Base-by-base conservation (phyloP, 2,329 filamentous ascomycete species). In the Camillea tinctor region DNA sequence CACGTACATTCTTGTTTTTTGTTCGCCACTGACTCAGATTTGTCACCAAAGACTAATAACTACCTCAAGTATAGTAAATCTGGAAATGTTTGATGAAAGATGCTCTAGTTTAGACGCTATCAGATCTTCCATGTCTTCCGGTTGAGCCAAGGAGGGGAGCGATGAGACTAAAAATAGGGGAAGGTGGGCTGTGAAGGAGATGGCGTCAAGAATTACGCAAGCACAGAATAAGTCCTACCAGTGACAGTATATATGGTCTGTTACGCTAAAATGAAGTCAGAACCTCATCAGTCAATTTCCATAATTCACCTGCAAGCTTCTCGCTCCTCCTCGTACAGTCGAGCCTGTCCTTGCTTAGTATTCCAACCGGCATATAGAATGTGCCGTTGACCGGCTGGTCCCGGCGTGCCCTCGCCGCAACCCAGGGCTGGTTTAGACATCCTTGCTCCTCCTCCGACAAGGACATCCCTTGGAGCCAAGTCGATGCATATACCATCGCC, bases 341-440 rank as follows among this genome's bases (percentile, higher is more conserved):
- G 3, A 74, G 60, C 7, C 57, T 57, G 0, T 66, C 56, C 19
- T 69, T 66, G 19, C 63, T 65, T 44, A 63, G 13, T 4, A 68
- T 64, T 0, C 74, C 75, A n/a, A 79, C 63, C 1, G 76, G 76
- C 51, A 68, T 70, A 64, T 78, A 79, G 56, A 73, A 76, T 17
- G 69, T 71, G 3, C 75, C 76, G 36, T 64, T 72, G 62, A 67
- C 68, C 23, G 75, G 61, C 26, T 73, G 68, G 24, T 64, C 60
- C 51, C 52, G 67, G 15, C 61, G 59, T 30, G 62, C 69, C 0
- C 65, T 69, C 2, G 71, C 70, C 1, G 76, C 77, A 3, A 72
- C 73, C 76, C 78, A 81, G 8, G 80, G 64, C 64, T 77, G 74
- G 59, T 72, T 79, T 54, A 75, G 71, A 20, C 71, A 70, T 2